Base-by-base conservation (phyloP, 305 asterid genomes). In the Ilex paraguariensis region DNA sequence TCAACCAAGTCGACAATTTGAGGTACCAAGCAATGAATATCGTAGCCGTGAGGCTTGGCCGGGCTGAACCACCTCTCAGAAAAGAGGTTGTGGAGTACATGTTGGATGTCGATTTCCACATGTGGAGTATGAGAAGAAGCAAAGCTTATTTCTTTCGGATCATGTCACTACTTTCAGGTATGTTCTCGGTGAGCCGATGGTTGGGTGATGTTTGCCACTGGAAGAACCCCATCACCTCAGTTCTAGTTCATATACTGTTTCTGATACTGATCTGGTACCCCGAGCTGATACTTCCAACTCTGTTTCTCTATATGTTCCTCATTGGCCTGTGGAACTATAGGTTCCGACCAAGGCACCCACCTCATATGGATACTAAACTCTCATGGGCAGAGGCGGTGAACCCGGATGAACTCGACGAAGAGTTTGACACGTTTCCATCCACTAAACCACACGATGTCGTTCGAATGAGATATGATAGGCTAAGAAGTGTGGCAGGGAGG, bases 91-190 rank as follows among this genome's bases (percentile, higher is more conserved):
- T 82, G 14, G 88, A 82, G 68, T 80, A 73, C 71, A 82, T 82
- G 88, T 54, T 82, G 30, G 88, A 82, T 61, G 84, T 77, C 11
- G 86, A 77, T 70, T 82, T 84, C 32, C 86, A 80, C 63, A 73
- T 80, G 79, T 82, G 86, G 86, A 82, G 88, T 44, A 77, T 82
- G 84, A 75, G 86, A 71, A 71, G 84, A 64, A 82, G 88, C 73
- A 82, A 82, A 60, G 85, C 86, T 12, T 77, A 80, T 50, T 82
- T 80, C 70, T 82, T 82, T 49, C 71, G 88, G 42, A 70, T 82
- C 61, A 80, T 77, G 85, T 75, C 82, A 6, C 70, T 82, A 40
- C 52, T 77, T n/a, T 75, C 84, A 0, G 82, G 84, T 15, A 48
- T 79, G 15, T 63, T 77, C 36, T 79, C 85, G 2, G 15, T 72